phyloP scores from a whole-genome alignment of 441 rosid genomes.

The Aquilaria agallochum region DNA sequence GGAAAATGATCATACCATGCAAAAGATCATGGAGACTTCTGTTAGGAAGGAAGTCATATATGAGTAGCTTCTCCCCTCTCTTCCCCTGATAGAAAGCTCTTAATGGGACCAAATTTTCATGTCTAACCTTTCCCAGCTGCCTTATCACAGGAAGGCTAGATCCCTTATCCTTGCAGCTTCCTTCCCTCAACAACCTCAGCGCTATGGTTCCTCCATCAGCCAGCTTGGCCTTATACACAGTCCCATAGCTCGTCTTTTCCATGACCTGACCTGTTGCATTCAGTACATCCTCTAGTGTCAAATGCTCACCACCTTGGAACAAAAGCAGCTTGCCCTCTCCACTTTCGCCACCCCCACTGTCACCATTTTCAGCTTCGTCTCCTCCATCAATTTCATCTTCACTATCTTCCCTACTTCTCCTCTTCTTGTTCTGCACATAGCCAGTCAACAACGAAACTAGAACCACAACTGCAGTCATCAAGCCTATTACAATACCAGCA shows the following conservation, averaged over 20 bases:
- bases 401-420: conserved; percentile 45
- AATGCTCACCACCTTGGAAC: conserved; percentile 91
- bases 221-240: conserved; percentile 84
- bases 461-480: conserved; percentile 78
- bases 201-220: conserved; percentile 84
- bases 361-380: conserved; percentile 63
- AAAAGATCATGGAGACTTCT: conserved; percentile 67
- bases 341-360: conserved; percentile 14
- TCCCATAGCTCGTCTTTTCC: conserved; percentile 86
- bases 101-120: conserved; percentile 74
- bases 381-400: conserved; percentile 71
- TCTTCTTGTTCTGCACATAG: conserved; percentile 75
- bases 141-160: conserved; percentile 61
- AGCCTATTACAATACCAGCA: conserved; percentile 83
- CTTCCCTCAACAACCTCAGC: conserved; percentile 78
- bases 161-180: conserved; percentile 71
- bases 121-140: conserved; percentile 69
- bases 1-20: conserved; percentile 44
- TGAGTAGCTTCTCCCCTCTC: conserved; percentile 87
- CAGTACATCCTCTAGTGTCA: conserved; percentile 75
- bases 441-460: conserved; percentile 73
- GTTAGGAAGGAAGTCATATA: conserved; percentile 77
- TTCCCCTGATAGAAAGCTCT: conserved; percentile 90
- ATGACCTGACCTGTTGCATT: conserved; percentile 88
- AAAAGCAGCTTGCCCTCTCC: conserved; percentile 77